Conservation (phyloP, 2,329 filamentous ascomycete genomes). For the Pseudodiploospora longispora region DNA sequence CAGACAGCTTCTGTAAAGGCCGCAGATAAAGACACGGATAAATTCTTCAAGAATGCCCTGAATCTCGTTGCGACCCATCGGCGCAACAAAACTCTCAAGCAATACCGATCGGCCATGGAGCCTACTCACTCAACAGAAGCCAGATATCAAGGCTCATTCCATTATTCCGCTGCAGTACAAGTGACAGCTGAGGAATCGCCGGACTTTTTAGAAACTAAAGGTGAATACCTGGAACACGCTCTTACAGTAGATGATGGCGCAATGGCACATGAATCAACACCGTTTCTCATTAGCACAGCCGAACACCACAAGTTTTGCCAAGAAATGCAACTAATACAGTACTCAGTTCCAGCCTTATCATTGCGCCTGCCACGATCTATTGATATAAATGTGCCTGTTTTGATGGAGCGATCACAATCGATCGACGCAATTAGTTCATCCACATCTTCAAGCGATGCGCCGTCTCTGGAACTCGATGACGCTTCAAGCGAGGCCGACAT, state of each 20-base stretch:
- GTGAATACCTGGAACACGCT: constrained; percentile 2
- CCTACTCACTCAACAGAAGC: neutral
- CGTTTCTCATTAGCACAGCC: neutral
- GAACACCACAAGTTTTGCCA: neutral
- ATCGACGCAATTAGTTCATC: no score
- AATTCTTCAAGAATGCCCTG: no score
- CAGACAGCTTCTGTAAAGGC: neutral
- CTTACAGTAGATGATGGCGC: neutral
- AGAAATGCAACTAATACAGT: no score
- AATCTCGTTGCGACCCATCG: no score
- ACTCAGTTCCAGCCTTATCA: no score
- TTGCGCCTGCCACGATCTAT: no score
- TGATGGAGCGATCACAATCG: neutral
- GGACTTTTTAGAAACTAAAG: neutral
- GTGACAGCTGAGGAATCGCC: constrained; percentile 4
- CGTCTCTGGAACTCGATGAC: no score
- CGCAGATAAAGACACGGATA: neutral
- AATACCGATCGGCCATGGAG: neutral
- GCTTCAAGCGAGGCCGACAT: no score
- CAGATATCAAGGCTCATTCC: neutral
- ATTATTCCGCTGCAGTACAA: neutral
- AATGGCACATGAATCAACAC: neutral
- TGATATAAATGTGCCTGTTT: neutral
- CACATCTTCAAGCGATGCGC: no score
- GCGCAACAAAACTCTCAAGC: no score